A percentile compares a stretch with the other conserved stretches of the same genome.
These are phyloP conservation scores for Pleurotus salmoneostramineus DNA, from an alignment of 768 basidiomycete genomes.

Conservation along the genomic window DNA sequence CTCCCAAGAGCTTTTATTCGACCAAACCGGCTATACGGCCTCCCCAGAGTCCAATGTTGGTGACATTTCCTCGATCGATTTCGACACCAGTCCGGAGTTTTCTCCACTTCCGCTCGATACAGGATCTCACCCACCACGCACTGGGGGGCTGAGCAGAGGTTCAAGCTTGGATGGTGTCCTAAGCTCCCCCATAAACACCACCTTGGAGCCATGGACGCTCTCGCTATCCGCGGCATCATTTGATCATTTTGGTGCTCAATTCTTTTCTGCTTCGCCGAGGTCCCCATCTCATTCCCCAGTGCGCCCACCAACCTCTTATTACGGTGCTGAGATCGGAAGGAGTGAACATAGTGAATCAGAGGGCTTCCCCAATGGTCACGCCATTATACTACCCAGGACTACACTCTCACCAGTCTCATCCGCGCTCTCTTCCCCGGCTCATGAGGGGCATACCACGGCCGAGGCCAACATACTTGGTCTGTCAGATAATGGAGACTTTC, in stretches of 20 bases:
- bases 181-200: neutral
- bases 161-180: neutral
- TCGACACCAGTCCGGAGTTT: constrained; percentile 17
- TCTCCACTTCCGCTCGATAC: constrained; percentile 21
- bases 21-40: neutral
- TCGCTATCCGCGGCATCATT: constrained; percentile 14
- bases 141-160: constrained; percentile 6
- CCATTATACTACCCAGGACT: constrained; percentile 3
- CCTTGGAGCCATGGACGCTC: constrained; percentile 11
- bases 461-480: neutral
- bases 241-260: constrained; percentile 9
- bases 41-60: neutral
- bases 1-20: neutral
- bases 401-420: constrained; percentile 14
- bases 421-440: constrained; percentile 14
- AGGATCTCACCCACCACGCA: constrained; percentile 9
- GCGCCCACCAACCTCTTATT: constrained; percentile 11
- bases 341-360: constrained; percentile 1
- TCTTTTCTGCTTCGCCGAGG: constrained; percentile 3
- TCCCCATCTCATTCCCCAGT: constrained; percentile 6
- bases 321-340: constrained; percentile 9
- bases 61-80: constrained; percentile 17
- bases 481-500: neutral
- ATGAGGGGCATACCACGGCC: neutral
- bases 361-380: constrained; percentile 1